These are phyloP conservation scores for Helenozyma rhizophorensis DNA, from an alignment of 805 yeast genomes.

Conservation along the genomic window DNA sequence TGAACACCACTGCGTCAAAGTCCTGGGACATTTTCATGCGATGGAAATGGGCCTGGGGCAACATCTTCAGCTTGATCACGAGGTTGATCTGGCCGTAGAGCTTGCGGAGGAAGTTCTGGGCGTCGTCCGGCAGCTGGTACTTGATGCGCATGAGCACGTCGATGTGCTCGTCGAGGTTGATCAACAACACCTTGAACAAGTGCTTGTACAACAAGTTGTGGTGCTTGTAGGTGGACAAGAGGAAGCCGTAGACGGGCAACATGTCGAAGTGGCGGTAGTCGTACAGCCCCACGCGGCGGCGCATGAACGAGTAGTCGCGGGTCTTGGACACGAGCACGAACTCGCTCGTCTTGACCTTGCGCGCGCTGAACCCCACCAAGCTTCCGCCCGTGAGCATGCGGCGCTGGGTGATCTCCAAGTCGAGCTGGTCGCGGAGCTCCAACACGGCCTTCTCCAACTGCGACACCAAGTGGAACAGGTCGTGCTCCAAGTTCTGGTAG, in stretches of 20 bases:
- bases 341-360: conserved; percentile 24
- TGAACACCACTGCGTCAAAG: conserved; percentile 24
- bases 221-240: conserved; percentile 21
- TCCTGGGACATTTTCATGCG: conserved; percentile 6
- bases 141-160: conserved; percentile 34
- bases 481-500: conserved; percentile 18
- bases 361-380: conserved; percentile 6
- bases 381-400: conserved; percentile 14
- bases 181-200: conserved; percentile 31
- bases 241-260: conserved; percentile 31
- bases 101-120: conserved; percentile 24
- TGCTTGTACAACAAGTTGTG: conserved; percentile 25
- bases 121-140: conserved; percentile 26
- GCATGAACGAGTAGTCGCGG: conserved; percentile 10
- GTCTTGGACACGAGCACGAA: conserved; percentile 18
- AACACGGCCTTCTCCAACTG: conserved; percentile 26
- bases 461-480: conserved; percentile 15
- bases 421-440: conserved; percentile 20
- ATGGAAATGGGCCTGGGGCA: conserved; percentile 20
- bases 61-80: conserved; percentile 23
- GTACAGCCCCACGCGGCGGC: conserved; percentile 22
- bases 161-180: conserved; percentile 35
- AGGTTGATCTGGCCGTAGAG: conserved; percentile 23
- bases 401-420: conserved; percentile 24
- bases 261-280: conserved; percentile 28